These are phyloP conservation scores for Tolypocladium amazonense DNA, from an alignment of 2,329 filamentous ascomycete genomes.

Conservation along the genomic window DNA sequence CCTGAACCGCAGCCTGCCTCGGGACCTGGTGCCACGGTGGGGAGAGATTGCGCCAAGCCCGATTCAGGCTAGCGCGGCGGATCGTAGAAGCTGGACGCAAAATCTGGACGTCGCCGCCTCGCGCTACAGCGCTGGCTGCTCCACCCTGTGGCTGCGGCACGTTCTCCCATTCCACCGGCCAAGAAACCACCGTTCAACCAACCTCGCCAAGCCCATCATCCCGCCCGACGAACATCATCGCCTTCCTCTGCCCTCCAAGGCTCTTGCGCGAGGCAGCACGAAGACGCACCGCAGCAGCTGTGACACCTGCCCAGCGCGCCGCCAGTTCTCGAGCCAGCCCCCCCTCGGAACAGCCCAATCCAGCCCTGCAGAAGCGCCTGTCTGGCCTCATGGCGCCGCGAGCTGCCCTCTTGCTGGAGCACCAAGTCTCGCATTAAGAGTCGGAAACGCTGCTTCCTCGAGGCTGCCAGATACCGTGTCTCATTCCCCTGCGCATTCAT, in stretches of 20 bases:
- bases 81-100: neutral
- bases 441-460: neutral
- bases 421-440: constrained; percentile 3
- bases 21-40: neutral
- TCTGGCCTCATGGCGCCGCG: constrained; percentile 5
- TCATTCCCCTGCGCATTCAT: neutral
- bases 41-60: neutral
- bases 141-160: neutral
- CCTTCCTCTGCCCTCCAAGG: neutral
- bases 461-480: neutral
- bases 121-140: neutral
- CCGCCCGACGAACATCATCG: neutral
- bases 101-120: neutral
- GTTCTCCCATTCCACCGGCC: neutral
- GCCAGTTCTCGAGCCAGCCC: neutral
- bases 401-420: constrained; percentile 3
- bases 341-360: neutral
- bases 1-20: neutral
- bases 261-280: neutral
- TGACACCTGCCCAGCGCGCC: neutral
- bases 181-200: neutral
- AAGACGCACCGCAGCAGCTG: neutral
- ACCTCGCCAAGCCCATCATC: neutral
- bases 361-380: neutral
- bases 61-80: neutral